Base-by-base conservation (phyloP, 176 grass and related monocot genomes). In the Olyra latifolia region DNA sequence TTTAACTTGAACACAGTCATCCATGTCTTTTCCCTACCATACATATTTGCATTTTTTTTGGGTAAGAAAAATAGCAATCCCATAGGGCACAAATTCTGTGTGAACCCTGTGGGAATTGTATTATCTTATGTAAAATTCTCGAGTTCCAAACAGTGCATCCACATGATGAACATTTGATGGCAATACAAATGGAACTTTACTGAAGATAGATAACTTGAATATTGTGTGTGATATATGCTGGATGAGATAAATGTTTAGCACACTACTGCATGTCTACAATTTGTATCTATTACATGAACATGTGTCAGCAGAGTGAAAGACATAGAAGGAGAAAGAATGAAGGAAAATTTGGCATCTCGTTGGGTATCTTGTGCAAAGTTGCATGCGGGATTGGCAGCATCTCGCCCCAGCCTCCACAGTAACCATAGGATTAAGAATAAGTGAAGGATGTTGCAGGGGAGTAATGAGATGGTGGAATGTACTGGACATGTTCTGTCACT, bases 361-460 rank as follows among this genome's bases (percentile, higher is more conserved):
- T 41, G 13, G 53, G 35, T 35, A 75, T 75, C 35, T 6, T 58
- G 52, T 75, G 35, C n/a, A 42, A 58, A 58, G 53, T 75, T 58
- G 52, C 53, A 75, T 75, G 52, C 7, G 53, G 55, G 50, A 74
- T 74, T 74, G 53, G 32, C 71, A 74, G 50, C 38, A 49, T 55
- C 71, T 24, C 32, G 7, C 32, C 11, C 28, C 71, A 7, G 6
- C 5, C 71, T 38, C 49, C 49, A 24, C 71, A 74, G 53, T 30
- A 35, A 24, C 71, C 49, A 55, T 74, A 54, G 20, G 30, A 38
- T 74, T 74, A 74, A 74, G 39, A 74, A 57, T 50, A 30, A 74
- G 8, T 35, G 25, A 15, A 27, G 9, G 6, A 25, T 27, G 24
- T 28, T 80, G 35, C 1, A 10, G 16, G 25, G 5, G 5, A 38